Base-by-base conservation (phyloP, 345 rosid genomes). In the Ceriops zippeliana region DNA sequence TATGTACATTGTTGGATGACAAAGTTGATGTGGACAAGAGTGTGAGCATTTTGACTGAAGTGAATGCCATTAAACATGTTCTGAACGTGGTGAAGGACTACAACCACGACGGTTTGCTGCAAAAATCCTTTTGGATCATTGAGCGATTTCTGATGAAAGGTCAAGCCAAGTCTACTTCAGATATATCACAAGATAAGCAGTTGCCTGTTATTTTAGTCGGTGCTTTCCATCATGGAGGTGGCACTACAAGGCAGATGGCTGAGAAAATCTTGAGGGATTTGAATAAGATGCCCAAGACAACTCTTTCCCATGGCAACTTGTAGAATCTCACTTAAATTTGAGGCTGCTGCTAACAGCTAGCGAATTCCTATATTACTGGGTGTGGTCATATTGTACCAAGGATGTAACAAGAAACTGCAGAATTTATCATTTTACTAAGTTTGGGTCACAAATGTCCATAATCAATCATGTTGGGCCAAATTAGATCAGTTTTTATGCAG, bases 51-150 rank as follows among this genome's bases (percentile, higher is more conserved):
- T 76, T 90, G 73, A 83, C 76, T 71, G 87, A 83, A 76, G 75
- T 71, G 65, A 86, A 87, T 69, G 81, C 89, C 6, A 73, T 86
- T 31, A 83, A 73, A 20, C 84, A 78, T 56, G 79, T 91, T 38
- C 70, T 91, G 78, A 83, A 89, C 61, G 89, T 82, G 67, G 83
- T 84, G 60, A 89, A 83, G 72, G 91, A 86, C 57, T 93, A 86
- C 79, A 80, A 71, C 73, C 76, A 80, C 66, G 98, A 91, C 73
- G 77, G 84, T 63, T 63, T 93, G 54, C 5, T 84, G 89, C 88
- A 89, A 79, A 90, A 91, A 63, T 86, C 95, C 58, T 86, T 89
- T 77, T 88, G 96, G 97, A 68, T 93, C 70, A 77, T 93, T 74
- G 98, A 91, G 65, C 91, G 80, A 77, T 90, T 93, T 80, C 79